Percentiles rank a stretch among this genome's conserved stretches.
Conservation (phyloP, 208 protist genomes). For the Acanthamoeba sp. region DNA sequence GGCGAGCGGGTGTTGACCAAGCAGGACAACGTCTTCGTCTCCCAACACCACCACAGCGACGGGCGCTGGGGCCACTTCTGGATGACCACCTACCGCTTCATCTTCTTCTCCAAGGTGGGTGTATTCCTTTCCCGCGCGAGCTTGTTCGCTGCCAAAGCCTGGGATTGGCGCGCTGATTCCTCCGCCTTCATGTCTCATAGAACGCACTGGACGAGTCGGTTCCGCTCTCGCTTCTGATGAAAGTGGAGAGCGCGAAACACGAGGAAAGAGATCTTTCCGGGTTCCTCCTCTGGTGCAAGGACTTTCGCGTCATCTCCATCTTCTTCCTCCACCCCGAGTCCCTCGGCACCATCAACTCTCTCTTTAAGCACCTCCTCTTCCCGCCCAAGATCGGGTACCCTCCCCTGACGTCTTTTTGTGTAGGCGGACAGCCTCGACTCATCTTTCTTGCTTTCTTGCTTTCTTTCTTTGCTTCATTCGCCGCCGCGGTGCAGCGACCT, state of each 20-base stretch:
- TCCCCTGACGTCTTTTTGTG: neutral
- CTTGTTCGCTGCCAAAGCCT: no score
- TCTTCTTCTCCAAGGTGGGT: neutral
- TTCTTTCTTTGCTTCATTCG: neutral
- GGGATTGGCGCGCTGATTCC: no score
- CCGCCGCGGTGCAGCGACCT: constrained; percentile 1
- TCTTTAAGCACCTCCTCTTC: constrained; percentile 44
- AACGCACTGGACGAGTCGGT: neutral
- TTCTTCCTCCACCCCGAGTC: constrained; percentile 7
- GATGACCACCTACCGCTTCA: constrained; percentile 42
- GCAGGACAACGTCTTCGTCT: constrained; percentile 27
- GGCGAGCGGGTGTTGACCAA: constrained; percentile 20
- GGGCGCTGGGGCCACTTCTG: neutral
- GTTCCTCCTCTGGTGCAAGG: constrained; percentile 9
- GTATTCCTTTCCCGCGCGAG: neutral
- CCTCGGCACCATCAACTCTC: neutral
- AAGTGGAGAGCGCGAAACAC: neutral
- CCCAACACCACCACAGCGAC: neutral
- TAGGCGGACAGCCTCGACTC: no score
- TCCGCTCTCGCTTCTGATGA: neutral
- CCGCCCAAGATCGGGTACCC: neutral
- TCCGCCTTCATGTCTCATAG: neutral
- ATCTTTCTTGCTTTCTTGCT: no score
- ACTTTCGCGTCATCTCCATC: constrained; percentile 32
- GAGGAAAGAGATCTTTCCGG: constrained; percentile 37